These are phyloP conservation scores for Hanseniaspora mollemarum DNA, from an alignment of 805 yeast genomes.

Conservation along the genomic window DNA sequence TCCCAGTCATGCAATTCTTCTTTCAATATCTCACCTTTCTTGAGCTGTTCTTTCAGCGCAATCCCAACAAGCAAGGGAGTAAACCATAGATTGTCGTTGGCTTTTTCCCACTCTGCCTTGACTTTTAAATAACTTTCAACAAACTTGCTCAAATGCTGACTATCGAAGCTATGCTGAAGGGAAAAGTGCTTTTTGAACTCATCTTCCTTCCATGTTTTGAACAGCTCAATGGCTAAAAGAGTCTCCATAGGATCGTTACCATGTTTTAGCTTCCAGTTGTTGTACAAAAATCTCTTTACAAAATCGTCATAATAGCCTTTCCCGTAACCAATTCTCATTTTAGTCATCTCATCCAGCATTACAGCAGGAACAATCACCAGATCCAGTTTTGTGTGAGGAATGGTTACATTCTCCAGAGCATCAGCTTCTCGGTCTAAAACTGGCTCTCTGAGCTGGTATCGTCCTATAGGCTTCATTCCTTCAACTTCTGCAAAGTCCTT, in stretches of 20 bases:
- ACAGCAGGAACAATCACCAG: slow-evolving; percentile 75
- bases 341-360: slow-evolving; percentile 40
- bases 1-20: slow-evolving; percentile 26
- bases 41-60: slow-evolving; percentile 26
- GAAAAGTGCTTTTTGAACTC: neutral
- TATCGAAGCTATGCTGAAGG: slow-evolving; percentile 16
- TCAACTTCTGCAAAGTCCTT: slow-evolving; percentile 34
- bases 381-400: slow-evolving; percentile 39
- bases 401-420: slow-evolving; percentile 26
- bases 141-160: slow-evolving; percentile 19
- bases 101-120: neutral
- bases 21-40: slow-evolving; percentile 20
- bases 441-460: slow-evolving; percentile 61
- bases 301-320: slow-evolving; percentile 85
- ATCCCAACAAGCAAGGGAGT: slow-evolving; percentile 27
- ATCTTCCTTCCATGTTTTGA: slow-evolving; percentile 4
- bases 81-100: neutral
- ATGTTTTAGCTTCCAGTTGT: slow-evolving; percentile 17
- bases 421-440: slow-evolving; percentile 18
- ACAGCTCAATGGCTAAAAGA: neutral
- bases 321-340: slow-evolving; percentile 76
- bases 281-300: slow-evolving; percentile 37
- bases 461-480: slow-evolving; percentile 52
- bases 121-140: slow-evolving; percentile 3
- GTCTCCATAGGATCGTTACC: neutral